A percentile compares a stretch with the other conserved stretches of the same genome.
Evolutionary conservation across 73 alveolate species (phyloP).

Genomic region (Uronychia setigera): DNA sequence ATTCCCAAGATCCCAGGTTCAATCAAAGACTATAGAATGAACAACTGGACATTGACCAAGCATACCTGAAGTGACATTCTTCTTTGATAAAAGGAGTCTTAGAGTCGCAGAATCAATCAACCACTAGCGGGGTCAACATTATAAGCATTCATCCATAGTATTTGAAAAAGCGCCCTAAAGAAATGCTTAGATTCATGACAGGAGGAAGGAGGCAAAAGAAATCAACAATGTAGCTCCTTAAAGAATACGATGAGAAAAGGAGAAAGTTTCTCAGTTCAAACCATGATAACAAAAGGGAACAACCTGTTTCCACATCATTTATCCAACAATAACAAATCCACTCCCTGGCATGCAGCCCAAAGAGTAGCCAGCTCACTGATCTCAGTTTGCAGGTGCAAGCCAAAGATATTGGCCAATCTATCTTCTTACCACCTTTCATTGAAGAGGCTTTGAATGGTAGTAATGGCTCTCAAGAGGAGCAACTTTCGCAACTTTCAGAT

Average conservation of each 20-base stretch:
- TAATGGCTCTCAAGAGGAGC: background rate
- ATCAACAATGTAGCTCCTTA: background rate
- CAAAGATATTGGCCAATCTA: background rate
- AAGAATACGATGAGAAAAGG: background rate
- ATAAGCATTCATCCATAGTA: background rate
- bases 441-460: background rate
- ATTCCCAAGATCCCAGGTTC: too few species aligned
- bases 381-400: background rate
- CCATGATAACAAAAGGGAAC: background rate
- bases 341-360: too few species aligned
- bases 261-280: background rate
- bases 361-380: background rate
- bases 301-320: too few species aligned
- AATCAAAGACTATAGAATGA: too few species aligned
- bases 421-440: background rate
- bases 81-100: too few species aligned
- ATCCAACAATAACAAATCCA: too few species aligned
- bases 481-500: background rate
- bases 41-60: too few species aligned
- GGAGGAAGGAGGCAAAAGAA: background rate
- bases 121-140: background rate
- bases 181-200: background rate
- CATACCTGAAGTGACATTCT: too few species aligned
- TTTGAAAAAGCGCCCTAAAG: background rate
- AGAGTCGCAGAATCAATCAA: background rate